phyloP scores from a whole-genome alignment of 106 monocot species.

The Dendrobium chrysotoxum region DNA sequence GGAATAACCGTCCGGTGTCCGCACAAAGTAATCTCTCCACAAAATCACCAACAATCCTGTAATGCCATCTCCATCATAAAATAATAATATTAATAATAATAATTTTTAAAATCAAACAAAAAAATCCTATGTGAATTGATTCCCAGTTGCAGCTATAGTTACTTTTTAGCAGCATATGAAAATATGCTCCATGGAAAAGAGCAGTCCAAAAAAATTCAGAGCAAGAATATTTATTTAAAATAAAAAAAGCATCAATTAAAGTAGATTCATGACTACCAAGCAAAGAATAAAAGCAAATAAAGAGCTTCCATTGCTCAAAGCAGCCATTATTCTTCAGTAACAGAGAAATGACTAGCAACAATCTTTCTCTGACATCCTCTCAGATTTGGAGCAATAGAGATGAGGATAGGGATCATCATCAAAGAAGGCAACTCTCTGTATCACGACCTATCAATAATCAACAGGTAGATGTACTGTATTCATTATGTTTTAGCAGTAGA shows the following conservation, averaged over 20 bases:
- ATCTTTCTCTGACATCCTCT: slow-evolving; percentile 7
- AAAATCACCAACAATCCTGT: too few species aligned
- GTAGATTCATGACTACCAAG: not conserved
- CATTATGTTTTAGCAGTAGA: not conserved
- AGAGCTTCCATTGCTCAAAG: not conserved
- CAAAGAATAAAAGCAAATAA: not conserved
- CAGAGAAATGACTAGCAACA: not conserved
- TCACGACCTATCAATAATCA: slow-evolving; percentile 4
- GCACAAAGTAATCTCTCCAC: too few species aligned
- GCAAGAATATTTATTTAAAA: not conserved
- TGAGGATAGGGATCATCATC: not conserved
- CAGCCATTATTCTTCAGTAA: not conserved
- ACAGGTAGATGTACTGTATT: slow-evolving; percentile 5
- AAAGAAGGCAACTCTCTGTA: not conserved
- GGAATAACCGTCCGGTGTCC: too few species aligned
- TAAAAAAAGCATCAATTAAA: not conserved
- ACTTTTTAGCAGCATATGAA: not conserved
- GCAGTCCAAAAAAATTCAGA: too few species aligned
- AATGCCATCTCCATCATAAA: too few species aligned
- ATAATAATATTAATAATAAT: too few species aligned
- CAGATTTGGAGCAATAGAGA: not conserved
- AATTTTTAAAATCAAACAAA: too few species aligned
- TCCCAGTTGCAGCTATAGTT: not conserved
- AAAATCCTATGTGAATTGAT: not conserved
- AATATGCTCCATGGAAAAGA: too few species aligned